Base-by-base conservation (phyloP, 805 yeast genomes). In the Schwanniomyces vanrijiae region DNA sequence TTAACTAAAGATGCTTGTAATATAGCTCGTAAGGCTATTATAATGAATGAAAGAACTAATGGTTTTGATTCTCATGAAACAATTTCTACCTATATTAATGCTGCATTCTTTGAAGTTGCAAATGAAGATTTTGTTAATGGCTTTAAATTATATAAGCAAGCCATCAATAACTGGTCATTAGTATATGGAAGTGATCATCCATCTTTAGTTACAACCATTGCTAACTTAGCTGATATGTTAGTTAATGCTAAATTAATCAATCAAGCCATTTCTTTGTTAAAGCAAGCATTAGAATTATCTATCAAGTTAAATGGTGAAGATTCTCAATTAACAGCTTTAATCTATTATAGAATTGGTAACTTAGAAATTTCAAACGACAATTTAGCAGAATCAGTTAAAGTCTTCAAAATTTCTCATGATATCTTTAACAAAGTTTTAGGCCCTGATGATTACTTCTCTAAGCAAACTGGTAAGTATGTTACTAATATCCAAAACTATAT, bases 1-100 rank as follows among this genome's bases (percentile, higher is more conserved):
- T 68, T 78, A 55, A 62, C 69, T 18, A 69, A 71, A 20, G 83
- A 81, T 53, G 90, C 97, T 10, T 75, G 82, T 44, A 77, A 75
- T 10, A 71, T 80, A 53, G 80, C 84, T 14, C 81, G 94, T 55
- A 84, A 81, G 62, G 81, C 96, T 1, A 77, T 83, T 51, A 71
- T 81, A 34, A 81, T 90, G 50, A 76, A 84, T 49, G 98, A 92
- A 73, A 83, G 98, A 68, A 76, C 83, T 10, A 65, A 73, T 43
- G 99, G 99, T 51, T 65, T 83, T 52, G 98, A 92, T 61, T 80
- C 94, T 11, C 80, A 79, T 58, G 92, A 90, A 53, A 79, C 91
- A 21, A 65, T 89, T 33, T 77, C 89, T 54, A 73, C 88, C 35
- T 80, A 86, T 62, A 75, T 84, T 56, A 90, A 89, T 66, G 70